phyloP scores from a whole-genome alignment of 176 grass and related monocot species.

The Oryza rufipogon region DNA sequence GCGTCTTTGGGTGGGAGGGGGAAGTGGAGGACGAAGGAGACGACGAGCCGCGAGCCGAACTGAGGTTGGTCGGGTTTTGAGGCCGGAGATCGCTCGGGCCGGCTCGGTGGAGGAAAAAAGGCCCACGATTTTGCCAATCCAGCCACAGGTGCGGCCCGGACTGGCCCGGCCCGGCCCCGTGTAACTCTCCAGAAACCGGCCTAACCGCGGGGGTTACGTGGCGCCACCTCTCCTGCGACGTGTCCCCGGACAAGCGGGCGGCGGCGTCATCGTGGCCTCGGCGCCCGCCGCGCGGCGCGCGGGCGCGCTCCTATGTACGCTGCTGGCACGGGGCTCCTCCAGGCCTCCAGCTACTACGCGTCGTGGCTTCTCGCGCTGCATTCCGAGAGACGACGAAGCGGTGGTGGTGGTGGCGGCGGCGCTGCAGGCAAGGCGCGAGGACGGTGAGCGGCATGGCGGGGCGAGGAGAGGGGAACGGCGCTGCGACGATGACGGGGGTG shows the following conservation, averaged over 20 bases:
- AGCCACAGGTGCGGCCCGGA: neutral
- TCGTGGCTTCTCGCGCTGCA: neutral
- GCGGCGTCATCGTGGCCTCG: conserved; percentile 33
- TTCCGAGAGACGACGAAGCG: neutral
- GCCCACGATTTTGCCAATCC: too few relatives aligned
- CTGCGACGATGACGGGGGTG: conserved; percentile 16
- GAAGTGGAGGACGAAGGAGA: conserved; percentile 28
- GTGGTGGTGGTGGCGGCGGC: neutral
- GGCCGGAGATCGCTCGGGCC: neutral
- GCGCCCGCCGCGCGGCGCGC: conserved; percentile 31
- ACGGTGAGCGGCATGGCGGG: conserved; percentile 46
- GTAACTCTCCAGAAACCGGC: conserved; percentile 39
- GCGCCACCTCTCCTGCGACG: conserved; percentile 44
- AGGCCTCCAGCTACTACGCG: neutral
- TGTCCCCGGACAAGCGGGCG: conserved; percentile 35
- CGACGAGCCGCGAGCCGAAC: conserved; percentile 28
- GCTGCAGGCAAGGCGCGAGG: conserved; percentile 13
- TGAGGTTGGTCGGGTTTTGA: neutral
- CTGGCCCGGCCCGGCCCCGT: too few relatives aligned
- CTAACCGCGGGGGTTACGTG: conserved; percentile 38
- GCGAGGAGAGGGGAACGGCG: conserved; percentile 29
- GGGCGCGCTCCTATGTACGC: conserved; percentile 6
- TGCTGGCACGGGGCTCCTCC: neutral
- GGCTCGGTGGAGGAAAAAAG: too few relatives aligned
- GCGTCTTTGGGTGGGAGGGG: conserved; percentile 22